A percentile compares a stretch with the other conserved stretches of the same genome.
These are phyloP conservation scores for Coleophoma eucalyptorum DNA, from an alignment of 2,329 filamentous ascomycete genomes.

Conservation along the genomic window DNA sequence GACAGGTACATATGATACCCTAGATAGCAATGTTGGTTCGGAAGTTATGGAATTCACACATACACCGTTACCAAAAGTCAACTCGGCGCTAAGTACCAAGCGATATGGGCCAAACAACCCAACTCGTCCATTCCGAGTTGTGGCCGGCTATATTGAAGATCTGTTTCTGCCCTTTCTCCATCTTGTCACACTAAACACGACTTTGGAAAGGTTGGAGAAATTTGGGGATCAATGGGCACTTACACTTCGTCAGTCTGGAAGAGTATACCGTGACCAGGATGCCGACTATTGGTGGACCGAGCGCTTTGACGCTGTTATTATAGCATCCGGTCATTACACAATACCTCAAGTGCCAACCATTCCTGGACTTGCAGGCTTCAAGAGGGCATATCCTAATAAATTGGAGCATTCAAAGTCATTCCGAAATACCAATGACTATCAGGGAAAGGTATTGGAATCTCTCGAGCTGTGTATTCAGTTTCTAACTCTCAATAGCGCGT, in stretches of 20 bases:
- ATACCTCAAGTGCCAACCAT: conserved; percentile 58
- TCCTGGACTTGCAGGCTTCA: conserved; percentile 51
- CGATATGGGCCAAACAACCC: conserved; percentile 53
- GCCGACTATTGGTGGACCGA: conserved; percentile 59
- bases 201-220: conserved; percentile 54
- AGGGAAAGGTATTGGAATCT: too few relatives aligned
- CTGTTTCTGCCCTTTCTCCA: conserved; percentile 47
- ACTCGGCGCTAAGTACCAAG: conserved; percentile 35
- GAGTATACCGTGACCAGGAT: conserved; percentile 20
- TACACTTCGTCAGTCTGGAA: conserved; percentile 44
- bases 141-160: conserved; percentile 47
- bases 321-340: conserved; percentile 64
- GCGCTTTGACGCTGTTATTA: conserved; percentile 59
- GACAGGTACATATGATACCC: conserved; percentile 51
- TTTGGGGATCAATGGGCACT: conserved; percentile 42
- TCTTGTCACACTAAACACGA: conserved; percentile 50
- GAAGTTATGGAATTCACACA: conserved; percentile 54
- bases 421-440: conserved; percentile 55
- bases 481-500: too few relatives aligned
- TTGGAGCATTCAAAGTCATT: conserved; percentile 71
- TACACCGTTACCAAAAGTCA: conserved; percentile 48
- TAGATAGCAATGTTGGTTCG: conserved; percentile 58
- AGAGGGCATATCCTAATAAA: conserved; percentile 41
- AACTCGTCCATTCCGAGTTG: conserved; percentile 53
- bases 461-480: too few relatives aligned